phyloP scores from a whole-genome alignment of 78 protist species.

The Neovahlkampfia damariscottae region DNA sequence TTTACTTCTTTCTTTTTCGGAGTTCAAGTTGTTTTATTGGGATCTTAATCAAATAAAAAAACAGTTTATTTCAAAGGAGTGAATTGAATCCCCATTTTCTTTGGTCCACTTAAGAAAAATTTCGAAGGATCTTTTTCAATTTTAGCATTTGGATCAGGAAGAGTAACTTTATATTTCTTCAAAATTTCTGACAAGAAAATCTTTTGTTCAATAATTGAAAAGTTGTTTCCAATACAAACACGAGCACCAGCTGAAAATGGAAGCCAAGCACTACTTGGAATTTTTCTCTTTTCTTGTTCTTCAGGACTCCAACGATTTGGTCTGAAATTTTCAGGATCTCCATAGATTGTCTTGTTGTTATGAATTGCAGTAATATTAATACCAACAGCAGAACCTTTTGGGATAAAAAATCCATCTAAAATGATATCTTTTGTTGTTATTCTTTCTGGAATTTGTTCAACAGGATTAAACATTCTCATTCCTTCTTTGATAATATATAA shows the following conservation, averaged over 20 bases:
- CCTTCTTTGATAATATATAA: not conserved
- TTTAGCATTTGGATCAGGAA: slow-evolving; percentile 1
- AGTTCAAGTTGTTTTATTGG: too few species aligned
- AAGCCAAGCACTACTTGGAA: not conserved
- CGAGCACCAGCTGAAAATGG: not conserved
- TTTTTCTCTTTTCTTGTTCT: not conserved
- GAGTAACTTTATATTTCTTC: not conserved
- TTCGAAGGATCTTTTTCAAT: too few species aligned
- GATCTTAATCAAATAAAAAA: too few species aligned
- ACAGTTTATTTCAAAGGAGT: too few species aligned
- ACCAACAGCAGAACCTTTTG: not conserved
- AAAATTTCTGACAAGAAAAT: not conserved
- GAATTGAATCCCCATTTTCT: too few species aligned
- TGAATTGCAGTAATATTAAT: not conserved
- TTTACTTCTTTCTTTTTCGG: too few species aligned
- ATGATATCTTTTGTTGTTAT: not conserved
- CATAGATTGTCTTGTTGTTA: not conserved
- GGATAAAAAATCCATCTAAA: not conserved
- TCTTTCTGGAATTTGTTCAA: not conserved
- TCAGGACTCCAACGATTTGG: not conserved
- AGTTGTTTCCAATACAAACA: not conserved
- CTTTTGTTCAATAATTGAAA: not conserved
- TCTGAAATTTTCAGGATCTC: not conserved
- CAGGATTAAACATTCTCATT: not conserved
- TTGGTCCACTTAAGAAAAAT: too few species aligned